phyloP scores from a whole-genome alignment of 2,329 filamentous ascomycete species.

The Colletotrichum musae region DNA sequence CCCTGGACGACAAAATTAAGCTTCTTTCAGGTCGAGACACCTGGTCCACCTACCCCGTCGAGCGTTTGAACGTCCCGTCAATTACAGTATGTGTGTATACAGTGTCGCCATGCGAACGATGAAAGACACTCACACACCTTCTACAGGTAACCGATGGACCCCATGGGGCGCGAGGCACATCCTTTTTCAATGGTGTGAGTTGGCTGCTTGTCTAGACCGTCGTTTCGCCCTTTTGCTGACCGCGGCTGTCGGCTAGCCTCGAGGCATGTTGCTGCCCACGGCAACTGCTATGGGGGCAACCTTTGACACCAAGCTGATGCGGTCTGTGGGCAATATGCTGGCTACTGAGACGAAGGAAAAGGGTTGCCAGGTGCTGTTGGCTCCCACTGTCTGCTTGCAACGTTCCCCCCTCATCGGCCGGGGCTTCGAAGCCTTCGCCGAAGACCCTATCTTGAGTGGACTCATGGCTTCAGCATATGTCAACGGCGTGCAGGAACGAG shows the following conservation, averaged over 20 bases:
- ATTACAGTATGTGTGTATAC: background rate
- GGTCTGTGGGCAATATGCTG: background rate
- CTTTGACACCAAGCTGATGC: too few relatives aligned
- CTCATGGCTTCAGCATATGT: slow-evolving; percentile 38
- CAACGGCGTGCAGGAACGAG: slow-evolving; percentile 52
- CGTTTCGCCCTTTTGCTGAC: too few relatives aligned
- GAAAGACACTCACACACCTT: too few relatives aligned
- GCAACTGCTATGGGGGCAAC: too few relatives aligned
- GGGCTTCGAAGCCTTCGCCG: slow-evolving; percentile 88
- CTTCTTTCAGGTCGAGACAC: background rate
- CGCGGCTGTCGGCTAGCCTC: too few relatives aligned
- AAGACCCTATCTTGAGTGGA: slow-evolving; percentile 66
- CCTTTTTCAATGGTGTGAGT: too few relatives aligned
- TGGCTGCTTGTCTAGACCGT: too few relatives aligned
- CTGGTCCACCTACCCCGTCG: background rate
- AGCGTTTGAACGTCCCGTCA: background rate
- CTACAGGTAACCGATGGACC: too few relatives aligned
- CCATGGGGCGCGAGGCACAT: too few relatives aligned
- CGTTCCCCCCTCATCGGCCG: slow-evolving; percentile 85
- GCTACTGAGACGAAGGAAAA: background rate
- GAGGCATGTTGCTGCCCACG: too few relatives aligned
- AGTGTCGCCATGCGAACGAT: too few relatives aligned
- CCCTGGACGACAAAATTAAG: background rate
- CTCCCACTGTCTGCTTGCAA: background rate
- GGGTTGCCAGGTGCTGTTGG: background rate